Evolutionary conservation across 345 rosid genomes (phyloP).

Genomic region (Eucalyptus coolabah): DNA sequence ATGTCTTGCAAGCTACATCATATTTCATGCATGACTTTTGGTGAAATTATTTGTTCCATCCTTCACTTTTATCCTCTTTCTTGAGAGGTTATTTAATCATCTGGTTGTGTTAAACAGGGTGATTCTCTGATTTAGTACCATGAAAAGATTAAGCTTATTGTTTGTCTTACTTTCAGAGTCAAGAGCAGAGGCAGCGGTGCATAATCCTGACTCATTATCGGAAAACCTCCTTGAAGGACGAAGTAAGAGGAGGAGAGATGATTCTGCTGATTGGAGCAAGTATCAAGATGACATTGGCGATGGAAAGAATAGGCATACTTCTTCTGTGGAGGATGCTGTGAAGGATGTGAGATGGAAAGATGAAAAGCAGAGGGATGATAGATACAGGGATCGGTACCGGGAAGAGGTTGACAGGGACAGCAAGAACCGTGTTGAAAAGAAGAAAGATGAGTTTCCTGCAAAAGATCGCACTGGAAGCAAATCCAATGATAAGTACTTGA

Average conservation of each 20-base stretch:
- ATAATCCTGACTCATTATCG: conserved; percentile 19
- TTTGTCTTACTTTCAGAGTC: conserved; percentile 29
- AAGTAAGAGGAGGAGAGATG: conserved; percentile 53
- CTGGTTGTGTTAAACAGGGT: background rate
- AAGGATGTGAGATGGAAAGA: conserved; percentile 54
- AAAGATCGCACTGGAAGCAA: conserved; percentile 40
- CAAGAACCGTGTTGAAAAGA: conserved; percentile 49
- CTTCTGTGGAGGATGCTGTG: conserved; percentile 33
- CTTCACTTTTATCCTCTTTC: background rate
- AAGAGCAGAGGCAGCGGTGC: conserved; percentile 27
- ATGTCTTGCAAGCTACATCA: background rate
- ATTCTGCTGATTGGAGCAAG: conserved; percentile 44
- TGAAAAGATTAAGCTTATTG: background rate
- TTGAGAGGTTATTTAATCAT: background rate
- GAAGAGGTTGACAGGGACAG: conserved; percentile 48
- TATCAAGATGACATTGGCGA: conserved; percentile 54
- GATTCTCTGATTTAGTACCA: background rate
- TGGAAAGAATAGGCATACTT: conserved; percentile 21
- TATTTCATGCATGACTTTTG: background rate
- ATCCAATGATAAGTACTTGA: conserved; percentile 43
- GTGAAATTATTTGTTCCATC: background rate
- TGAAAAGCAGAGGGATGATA: conserved; percentile 57
- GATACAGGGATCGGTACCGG: conserved; percentile 30
- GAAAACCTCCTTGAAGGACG: conserved; percentile 52
- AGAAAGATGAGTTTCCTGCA: conserved; percentile 44